Conservation (phyloP, 176 grass and related monocot genomes). For the Aegilops tauschii region DNA sequence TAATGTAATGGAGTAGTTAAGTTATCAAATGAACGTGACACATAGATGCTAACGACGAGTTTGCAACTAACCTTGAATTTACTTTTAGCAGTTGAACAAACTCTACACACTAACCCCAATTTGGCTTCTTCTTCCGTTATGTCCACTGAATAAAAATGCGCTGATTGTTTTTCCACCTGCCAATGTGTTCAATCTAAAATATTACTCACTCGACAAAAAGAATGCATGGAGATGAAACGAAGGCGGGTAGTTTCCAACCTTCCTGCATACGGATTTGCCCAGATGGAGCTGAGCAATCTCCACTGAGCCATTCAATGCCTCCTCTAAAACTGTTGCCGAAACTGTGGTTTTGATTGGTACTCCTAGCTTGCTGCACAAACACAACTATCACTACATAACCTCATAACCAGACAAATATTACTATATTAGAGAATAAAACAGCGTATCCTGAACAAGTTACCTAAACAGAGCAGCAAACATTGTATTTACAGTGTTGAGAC, state of each 20-base stretch:
- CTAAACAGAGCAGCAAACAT: constrained; percentile 98
- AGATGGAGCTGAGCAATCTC: constrained; percentile 64
- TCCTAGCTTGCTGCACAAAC: constrained; percentile 81
- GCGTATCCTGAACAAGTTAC: constrained; percentile 35
- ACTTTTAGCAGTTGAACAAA: constrained; percentile 83
- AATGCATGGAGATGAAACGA: constrained; percentile 26
- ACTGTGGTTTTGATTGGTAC: constrained; percentile 97
- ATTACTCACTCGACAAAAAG: background rate
- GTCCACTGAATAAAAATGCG: constrained; percentile 93
- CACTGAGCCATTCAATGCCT: constrained; percentile 75
- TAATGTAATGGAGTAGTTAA: constrained; percentile 22
- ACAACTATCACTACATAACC: constrained; percentile 18
- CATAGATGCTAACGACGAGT: constrained; percentile 10
- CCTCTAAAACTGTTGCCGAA: constrained; percentile 95
- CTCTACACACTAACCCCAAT: constrained; percentile 88
- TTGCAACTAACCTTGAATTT: constrained; percentile 89
- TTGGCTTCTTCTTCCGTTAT: constrained; percentile 83
- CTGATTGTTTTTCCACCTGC: constrained; percentile 98
- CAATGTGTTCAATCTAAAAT: constrained; percentile 29
- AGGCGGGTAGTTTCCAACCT: constrained; percentile 46
- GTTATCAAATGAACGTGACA: constrained; percentile 10
- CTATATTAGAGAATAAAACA: background rate
- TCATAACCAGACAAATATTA: constrained; percentile 9
- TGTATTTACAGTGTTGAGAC: constrained; percentile 98
- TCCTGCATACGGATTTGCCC: constrained; percentile 59